Conservation (phyloP, 768 basidiomycete species). For the Leccinum aurantiacum region DNA sequence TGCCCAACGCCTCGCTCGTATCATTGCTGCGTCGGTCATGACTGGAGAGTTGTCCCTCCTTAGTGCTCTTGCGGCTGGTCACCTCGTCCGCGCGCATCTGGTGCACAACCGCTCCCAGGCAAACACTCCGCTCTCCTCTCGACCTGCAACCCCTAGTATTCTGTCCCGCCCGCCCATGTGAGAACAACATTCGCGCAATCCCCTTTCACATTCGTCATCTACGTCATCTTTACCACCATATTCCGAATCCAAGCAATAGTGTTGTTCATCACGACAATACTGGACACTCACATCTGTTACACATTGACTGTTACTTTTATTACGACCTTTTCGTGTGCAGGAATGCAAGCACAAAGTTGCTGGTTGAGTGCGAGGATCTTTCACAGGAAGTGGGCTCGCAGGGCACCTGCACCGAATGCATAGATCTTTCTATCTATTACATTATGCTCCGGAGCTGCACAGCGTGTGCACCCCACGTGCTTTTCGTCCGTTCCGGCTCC, state of each 20-base stretch:
- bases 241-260: constrained; percentile 29
- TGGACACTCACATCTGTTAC: constrained; percentile 22
- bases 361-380: not conserved
- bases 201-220: constrained; percentile 36
- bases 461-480: too few species aligned
- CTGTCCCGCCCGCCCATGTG: constrained; percentile 23
- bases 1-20: constrained; percentile 82
- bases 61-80: constrained; percentile 91
- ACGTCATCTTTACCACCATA: constrained; percentile 47
- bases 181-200: constrained; percentile 22
- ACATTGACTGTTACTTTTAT: constrained; percentile 22
- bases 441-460: too few species aligned
- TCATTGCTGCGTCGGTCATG: constrained; percentile 94
- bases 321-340: constrained; percentile 5
- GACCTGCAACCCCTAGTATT: constrained; percentile 59
- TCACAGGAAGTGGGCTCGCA: not conserved
- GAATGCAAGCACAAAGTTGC: not conserved
- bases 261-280: not conserved
- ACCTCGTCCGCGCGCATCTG: constrained; percentile 91
- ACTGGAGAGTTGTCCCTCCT: constrained; percentile 94
- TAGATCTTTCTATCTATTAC: constrained; percentile 6
- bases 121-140: constrained; percentile 69
- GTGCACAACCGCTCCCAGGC: constrained; percentile 86
- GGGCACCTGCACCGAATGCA: not conserved
- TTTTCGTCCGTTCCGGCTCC: too few species aligned